Evolutionary conservation across 352 stramenopile genomes (phyloP), one percentile per base, ranked within the genome.

Genomic region (Globisporangium nagaii): DNA sequence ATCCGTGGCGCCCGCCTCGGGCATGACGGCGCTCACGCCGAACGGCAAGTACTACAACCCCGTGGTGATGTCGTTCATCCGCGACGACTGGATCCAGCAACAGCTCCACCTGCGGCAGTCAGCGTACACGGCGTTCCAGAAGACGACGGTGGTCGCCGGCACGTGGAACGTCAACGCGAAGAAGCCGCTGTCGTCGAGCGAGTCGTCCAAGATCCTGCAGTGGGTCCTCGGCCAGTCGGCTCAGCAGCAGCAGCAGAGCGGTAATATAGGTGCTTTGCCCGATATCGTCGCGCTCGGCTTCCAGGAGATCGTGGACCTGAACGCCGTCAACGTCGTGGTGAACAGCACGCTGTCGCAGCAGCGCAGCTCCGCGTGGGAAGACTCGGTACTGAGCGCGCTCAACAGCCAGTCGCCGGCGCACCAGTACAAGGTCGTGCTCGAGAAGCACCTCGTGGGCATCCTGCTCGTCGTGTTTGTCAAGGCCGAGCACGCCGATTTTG

Each of bases 111-210:
- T 68, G 25, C 76, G 84, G 0, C 70, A 90, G 27, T 60, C 66
- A 10, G 64, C 70, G 48, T 95, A 92, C 67, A 94, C 79, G 6
- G 63, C 73, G 31, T 73, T 86, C 22, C 75, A 86, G 20, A 53
- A 73, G 17, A 87, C 73, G 20, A 68, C 56, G 25, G 50, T 94
- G 19, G 68, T 91, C 53, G 71, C 73, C 0, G 96, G 96, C 40
- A 99, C 97, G 27, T 99, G 96, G 95, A 99, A 99, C 66, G 97
- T 99, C 15, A 99, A 99, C 70, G 97, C 95, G 44, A 99, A 99
- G 75, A 98, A 98, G 51, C 96, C 95, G 19, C 69, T 96, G n/a
- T 68, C 84, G 36, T 55, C 62, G 0, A 37, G 53, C 0, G 78
- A 91, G 32, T 75, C 68, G 7, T 48, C 61, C 19, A 81, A 86